phyloP scores from a whole-genome alignment of 176 grass and related monocot genomes.

The Aegilops speltoides region DNA sequence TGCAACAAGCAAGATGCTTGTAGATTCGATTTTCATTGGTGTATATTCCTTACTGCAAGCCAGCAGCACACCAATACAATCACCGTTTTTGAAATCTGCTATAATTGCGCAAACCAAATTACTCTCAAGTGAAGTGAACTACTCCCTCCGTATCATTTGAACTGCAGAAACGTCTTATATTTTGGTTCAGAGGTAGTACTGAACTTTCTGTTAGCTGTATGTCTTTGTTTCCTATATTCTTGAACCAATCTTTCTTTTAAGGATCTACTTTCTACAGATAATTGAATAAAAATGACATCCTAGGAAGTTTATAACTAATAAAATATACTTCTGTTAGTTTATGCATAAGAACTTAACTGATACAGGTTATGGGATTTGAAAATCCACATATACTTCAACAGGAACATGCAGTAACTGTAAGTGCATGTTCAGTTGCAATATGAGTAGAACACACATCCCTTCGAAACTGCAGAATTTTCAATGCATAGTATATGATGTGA shows the following conservation, averaged over 20 bases:
- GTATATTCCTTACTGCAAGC: conserved; percentile 12
- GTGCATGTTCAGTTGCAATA: background rate
- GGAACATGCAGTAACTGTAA: background rate
- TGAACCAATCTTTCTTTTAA: conserved; percentile 2
- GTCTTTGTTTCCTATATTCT: conserved; percentile 11
- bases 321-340: background rate
- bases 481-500: background rate
- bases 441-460: background rate
- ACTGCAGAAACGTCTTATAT: too few relatives aligned
- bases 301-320: conserved; percentile 19
- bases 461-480: background rate
- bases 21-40: conserved; percentile 6
- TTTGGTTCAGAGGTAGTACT: background rate
- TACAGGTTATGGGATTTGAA: conserved; percentile 11
- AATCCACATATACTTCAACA: background rate
- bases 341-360: background rate
- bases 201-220: conserved; percentile 3
- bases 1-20: background rate
- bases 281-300: conserved; percentile 11
- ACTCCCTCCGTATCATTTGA: too few relatives aligned
- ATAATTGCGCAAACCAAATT: conserved; percentile 15
- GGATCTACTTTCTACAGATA: background rate
- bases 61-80: conserved; percentile 1
- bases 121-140: conserved; percentile 10
- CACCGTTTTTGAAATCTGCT: background rate